A percentile compares a stretch with the other conserved stretches of the same genome.
These are phyloP conservation scores for Waitea zeae DNA, from an alignment of 1,284 basidiomycete species.

Conservation along the genomic window DNA sequence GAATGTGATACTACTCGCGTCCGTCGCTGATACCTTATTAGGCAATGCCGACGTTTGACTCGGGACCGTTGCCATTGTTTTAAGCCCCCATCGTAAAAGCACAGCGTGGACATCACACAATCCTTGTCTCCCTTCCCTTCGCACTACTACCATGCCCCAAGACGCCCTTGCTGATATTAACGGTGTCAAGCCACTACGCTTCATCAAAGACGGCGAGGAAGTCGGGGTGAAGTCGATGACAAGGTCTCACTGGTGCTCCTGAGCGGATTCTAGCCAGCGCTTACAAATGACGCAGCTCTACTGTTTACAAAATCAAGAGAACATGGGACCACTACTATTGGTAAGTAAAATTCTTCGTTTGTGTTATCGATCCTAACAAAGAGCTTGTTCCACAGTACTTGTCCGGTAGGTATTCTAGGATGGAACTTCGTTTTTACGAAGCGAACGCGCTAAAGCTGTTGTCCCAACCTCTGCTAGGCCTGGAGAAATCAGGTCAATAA, in stretches of 20 bases:
- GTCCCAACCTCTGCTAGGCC: constrained; percentile 14
- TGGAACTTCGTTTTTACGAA: constrained; percentile 1
- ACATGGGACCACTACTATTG: constrained; percentile 39
- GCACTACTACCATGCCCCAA: too few relatives aligned
- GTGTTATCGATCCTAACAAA: constrained; percentile 1
- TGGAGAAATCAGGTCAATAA: constrained; percentile 32
- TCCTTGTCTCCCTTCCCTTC: too few relatives aligned
- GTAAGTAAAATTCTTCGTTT: constrained; percentile 10
- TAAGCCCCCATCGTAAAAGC: too few relatives aligned
- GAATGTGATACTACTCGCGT: too few relatives aligned
- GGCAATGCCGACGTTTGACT: too few relatives aligned
- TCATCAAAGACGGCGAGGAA: constrained; percentile 24
- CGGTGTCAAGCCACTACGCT: constrained; percentile 24
- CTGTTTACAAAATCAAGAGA: constrained; percentile 31
- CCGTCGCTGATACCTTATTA: too few relatives aligned
- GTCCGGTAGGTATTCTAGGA: constrained; percentile 19
- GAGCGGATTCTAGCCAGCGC: neutral
- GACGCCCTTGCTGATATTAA: constrained; percentile 26
- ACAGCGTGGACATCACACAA: too few relatives aligned
- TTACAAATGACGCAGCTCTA: constrained; percentile 15
- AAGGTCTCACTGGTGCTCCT: constrained; percentile 13
- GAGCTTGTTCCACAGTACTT: constrained; percentile 17
- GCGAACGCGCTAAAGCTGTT: constrained; percentile 2
- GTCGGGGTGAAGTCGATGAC: constrained; percentile 22
- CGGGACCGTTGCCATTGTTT: too few relatives aligned